These are phyloP conservation scores for Dactylorhiza incarnata DNA, from an alignment of 106 monocot species.

Conservation along the genomic window DNA sequence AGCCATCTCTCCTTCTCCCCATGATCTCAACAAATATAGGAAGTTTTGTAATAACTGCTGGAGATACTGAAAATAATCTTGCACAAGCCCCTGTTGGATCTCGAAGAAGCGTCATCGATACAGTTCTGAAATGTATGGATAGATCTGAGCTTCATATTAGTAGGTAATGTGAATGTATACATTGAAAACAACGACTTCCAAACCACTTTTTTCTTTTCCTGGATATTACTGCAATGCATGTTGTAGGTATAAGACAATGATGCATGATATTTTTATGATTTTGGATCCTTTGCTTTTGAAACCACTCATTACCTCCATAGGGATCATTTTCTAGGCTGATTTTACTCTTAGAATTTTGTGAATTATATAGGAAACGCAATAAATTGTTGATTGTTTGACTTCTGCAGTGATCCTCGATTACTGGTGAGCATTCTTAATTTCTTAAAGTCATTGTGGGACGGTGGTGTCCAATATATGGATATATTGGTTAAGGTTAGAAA, in stretches of 20 bases:
- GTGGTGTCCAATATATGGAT: slow-evolving; percentile 38
- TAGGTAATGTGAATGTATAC: slow-evolving; percentile 27
- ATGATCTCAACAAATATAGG: slow-evolving; percentile 18
- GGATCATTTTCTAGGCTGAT: not conserved
- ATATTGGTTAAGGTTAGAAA: slow-evolving; percentile 44
- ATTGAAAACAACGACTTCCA: slow-evolving; percentile 5
- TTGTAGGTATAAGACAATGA: not conserved
- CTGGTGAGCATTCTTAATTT: slow-evolving; percentile 44
- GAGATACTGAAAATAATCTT: slow-evolving; percentile 3
- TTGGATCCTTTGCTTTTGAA: not conserved
- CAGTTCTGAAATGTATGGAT: slow-evolving; percentile 34
- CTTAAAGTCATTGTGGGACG: slow-evolving; percentile 74
- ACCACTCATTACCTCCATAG: not conserved
- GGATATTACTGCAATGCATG: not conserved
- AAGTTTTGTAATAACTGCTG: slow-evolving; percentile 12
- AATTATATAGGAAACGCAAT: not conserved
- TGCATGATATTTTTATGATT: not conserved
- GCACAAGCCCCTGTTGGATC: not conserved
- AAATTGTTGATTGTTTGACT: not conserved
- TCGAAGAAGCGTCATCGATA: slow-evolving; percentile 17
- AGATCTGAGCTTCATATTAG: slow-evolving; percentile 29
- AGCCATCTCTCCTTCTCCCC: slow-evolving; percentile 69
- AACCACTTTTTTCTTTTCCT: not conserved
- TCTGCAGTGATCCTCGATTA: slow-evolving; percentile 39
- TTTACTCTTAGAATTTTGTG: not conserved